Conservation (phyloP, 2,329 filamentous ascomycete species). For the Colletotrichum sp. region DNA sequence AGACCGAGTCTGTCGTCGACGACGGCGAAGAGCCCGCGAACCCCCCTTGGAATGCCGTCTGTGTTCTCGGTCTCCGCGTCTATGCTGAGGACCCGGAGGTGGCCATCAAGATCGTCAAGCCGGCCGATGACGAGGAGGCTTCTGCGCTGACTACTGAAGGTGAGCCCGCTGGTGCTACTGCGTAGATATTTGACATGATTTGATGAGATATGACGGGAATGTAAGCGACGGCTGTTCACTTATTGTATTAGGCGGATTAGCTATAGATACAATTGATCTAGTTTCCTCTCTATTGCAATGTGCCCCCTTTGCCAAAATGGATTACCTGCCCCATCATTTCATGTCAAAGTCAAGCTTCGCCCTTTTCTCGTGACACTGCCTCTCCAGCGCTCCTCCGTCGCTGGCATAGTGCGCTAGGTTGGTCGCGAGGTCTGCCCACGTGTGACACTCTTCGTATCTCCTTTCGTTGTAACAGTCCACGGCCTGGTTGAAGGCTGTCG, state of each 20-base stretch:
- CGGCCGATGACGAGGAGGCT: conserved; percentile 32
- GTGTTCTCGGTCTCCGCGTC: conserved; percentile 42
- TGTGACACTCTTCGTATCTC: conserved; percentile 58
- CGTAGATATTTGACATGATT: not conserved
- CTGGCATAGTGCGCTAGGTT: conserved; percentile 62
- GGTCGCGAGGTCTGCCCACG: conserved; percentile 69
- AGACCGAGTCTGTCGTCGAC: not conserved
- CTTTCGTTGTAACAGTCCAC: conserved; percentile 67
- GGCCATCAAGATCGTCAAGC: conserved; percentile 37
- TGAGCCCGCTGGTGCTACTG: conserved; percentile 32
- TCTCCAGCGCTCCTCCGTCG: conserved; percentile 53
- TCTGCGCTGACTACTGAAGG: conserved; percentile 30
- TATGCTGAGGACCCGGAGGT: conserved; percentile 40
- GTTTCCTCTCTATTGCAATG: not conserved
- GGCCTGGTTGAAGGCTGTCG: conserved; percentile 71
- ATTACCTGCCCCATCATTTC: not conserved
- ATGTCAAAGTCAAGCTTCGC: not conserved
- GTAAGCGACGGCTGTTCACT: not conserved
- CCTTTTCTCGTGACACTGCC: not conserved
- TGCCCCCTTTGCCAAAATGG: not conserved
- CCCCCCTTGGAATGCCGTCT: conserved; percentile 46
- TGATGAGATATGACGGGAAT: not conserved
- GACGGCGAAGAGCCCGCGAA: conserved; percentile 21
- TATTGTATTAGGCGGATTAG: not conserved
- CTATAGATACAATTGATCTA: not conserved